phyloP scores from a whole-genome alignment of 2,329 filamentous ascomycete species.

The Pseudogymnoascus sp. region DNA sequence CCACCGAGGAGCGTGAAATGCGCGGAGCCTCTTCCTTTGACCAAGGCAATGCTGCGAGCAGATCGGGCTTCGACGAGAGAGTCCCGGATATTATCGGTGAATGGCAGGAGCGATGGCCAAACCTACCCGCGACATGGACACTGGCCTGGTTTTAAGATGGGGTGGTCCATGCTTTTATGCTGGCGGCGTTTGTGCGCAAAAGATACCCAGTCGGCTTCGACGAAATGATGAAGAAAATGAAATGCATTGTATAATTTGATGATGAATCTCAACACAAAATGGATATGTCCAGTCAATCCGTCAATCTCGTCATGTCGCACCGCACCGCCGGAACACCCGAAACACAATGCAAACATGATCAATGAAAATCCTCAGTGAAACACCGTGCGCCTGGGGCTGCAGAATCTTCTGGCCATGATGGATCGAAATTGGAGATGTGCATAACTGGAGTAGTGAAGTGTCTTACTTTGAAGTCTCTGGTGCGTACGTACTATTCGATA shows the following conservation, averaged over 20 bases:
- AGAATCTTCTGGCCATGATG: neutral
- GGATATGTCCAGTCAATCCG: neutral
- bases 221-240: slow-evolving; percentile 9
- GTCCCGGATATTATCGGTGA: slow-evolving; percentile 85
- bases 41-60: slow-evolving; percentile 55
- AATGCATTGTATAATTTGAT: slow-evolving; percentile 16
- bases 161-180: neutral
- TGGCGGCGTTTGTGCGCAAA: neutral
- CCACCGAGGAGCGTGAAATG: slow-evolving; percentile 65
- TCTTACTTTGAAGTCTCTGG: neutral
- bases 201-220: neutral
- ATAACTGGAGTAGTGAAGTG: neutral
- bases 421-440: neutral
- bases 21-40: slow-evolving; percentile 62
- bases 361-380: neutral
- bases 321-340: neutral
- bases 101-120: slow-evolving; percentile 95
- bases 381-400: neutral
- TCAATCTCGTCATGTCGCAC: neutral
- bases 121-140: slow-evolving; percentile 87
- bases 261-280: neutral
- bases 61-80: slow-evolving; percentile 79
- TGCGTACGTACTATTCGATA: neutral
- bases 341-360: neutral
- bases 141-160: slow-evolving; percentile 75